Base-by-base conservation (phyloP, 2,329 filamentous ascomycete genomes). In the Stemphylium lycopersici region DNA sequence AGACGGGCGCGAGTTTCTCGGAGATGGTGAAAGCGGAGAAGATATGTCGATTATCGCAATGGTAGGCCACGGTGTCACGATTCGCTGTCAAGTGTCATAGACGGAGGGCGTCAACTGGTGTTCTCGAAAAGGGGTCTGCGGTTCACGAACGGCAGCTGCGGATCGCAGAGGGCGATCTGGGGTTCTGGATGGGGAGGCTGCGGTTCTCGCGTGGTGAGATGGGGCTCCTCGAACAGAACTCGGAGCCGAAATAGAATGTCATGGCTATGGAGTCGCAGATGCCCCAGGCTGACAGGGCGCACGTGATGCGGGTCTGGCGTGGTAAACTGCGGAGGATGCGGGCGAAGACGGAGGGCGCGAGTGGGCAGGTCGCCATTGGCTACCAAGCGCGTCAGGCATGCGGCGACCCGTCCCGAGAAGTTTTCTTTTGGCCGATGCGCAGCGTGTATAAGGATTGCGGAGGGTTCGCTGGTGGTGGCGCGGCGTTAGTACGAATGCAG, bases 61-160 rank as follows among this genome's bases (percentile, higher is more conserved):
- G 37, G 20, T 8, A 34, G 6, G 50, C 50, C 45, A 37, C 11
- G 36, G 48, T 18, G 55, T 38, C 31, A 49, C 18, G 15, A 24
- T 40, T 33, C 40, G 55, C 48, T 48, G 44, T 55, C 48, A 52
- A 29, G 37, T 33, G 37, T 37, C 40, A 43, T 3, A 45, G 22
- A 31, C 29, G 3, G 10, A n/a, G 15, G 13, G 33, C 37, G 22
- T n/a, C 29, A 26, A 31, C 33, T 15, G 26, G 47, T 36, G 12
- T 16, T 26, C 26, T 29, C 20, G 12, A 20, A 22, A 36, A 20
- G 38, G 10, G 20, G 47, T 20, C 37, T 39, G 37, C 22, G 6
- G 37, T 11, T 13, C 11, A 39, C 8, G 6, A 13, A 22, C 13
- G 18, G 10, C 11, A 39, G 18, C 10, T 22, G 26, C 26, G 26